Percentiles rank a stretch among this genome's conserved stretches.
Evolutionary conservation across 2,329 filamentous ascomycete species (phyloP).

Genomic region (Fusarium newnesense): DNA sequence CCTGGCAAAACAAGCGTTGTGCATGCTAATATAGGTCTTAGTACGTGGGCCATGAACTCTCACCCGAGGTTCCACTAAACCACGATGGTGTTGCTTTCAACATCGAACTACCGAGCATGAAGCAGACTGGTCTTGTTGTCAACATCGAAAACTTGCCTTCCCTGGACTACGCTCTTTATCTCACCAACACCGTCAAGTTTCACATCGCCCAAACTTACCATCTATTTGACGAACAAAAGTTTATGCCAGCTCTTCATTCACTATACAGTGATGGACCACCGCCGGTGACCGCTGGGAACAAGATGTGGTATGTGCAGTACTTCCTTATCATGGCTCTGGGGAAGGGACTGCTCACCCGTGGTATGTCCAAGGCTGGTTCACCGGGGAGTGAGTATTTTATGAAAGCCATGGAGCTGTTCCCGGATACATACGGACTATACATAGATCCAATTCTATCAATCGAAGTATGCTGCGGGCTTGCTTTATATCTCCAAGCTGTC

Average conservation of each 20-base stretch:
- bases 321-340: not conserved
- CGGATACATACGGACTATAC: not conserved
- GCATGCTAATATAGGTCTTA: too few species aligned
- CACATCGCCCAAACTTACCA: not conserved
- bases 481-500: not conserved
- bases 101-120: not conserved
- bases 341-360: not conserved
- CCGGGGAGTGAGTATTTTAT: not conserved
- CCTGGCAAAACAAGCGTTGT: too few species aligned
- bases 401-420: not conserved
- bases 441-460: not conserved
- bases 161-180: not conserved
- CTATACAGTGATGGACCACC: not conserved
- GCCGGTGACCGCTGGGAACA: not conserved
- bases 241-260: not conserved
- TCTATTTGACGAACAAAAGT: not conserved
- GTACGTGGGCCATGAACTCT: not conserved
- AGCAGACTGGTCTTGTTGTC: not conserved
- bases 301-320: not conserved
- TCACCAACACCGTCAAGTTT: not conserved
- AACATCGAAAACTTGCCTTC: not conserved
- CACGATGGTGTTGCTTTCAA: not conserved
- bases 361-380: not conserved
- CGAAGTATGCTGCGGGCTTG: not conserved
- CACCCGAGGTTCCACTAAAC: not conserved